Base-by-base conservation (phyloP, 805 yeast species). In the Komagataella mondaviorum region DNA sequence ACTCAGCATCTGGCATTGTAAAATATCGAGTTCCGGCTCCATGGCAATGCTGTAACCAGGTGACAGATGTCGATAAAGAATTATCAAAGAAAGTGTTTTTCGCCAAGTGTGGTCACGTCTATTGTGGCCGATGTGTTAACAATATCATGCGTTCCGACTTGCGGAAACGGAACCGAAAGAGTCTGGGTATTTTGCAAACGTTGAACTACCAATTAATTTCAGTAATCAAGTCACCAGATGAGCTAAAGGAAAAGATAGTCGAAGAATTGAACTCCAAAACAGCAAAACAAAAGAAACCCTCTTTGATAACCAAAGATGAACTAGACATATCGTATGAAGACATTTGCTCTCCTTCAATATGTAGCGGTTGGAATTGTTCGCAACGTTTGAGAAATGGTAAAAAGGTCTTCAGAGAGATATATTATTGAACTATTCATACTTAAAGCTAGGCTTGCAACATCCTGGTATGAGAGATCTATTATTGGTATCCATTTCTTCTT, bases 61-160 rank as follows among this genome's bases (percentile, higher is more conserved):
- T 81, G n/a, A 73, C 82, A 0, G 71, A 69, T 8, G 67, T 70
- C 0, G 95, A 86, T 59, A 59, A 68, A 17, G 82, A 76, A 51
- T 66, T 85, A 39, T 83, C 90, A 0, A 78, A 72, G 58, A 73
- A 88, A 54, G 75, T 84, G 2, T 88, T 82, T 59, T 72, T 75
- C 17, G 75, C 86, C 0, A 65, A 68, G 45, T 88, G 96, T 69
- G 96, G 96, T 0, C 96, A 88, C 67, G 76, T 81, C 0, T 88
- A 78, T 62, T 88, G 96, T 64, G 96, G 96, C 1, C 66, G 91
- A 46, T 88, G 96, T 66, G 85, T 84, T 20, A 78, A 78, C 56
- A 76, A 80, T 57, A 79, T 84, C n/a, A 75, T 75, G 16, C 72
- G 75, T 57, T 59, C 17, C 47, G 55, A 53, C 22, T 50, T 54